Percentiles rank a stretch among this genome's conserved stretches.
phyloP scores from a whole-genome alignment of 345 rosid species.

The Linum lewisii region DNA sequence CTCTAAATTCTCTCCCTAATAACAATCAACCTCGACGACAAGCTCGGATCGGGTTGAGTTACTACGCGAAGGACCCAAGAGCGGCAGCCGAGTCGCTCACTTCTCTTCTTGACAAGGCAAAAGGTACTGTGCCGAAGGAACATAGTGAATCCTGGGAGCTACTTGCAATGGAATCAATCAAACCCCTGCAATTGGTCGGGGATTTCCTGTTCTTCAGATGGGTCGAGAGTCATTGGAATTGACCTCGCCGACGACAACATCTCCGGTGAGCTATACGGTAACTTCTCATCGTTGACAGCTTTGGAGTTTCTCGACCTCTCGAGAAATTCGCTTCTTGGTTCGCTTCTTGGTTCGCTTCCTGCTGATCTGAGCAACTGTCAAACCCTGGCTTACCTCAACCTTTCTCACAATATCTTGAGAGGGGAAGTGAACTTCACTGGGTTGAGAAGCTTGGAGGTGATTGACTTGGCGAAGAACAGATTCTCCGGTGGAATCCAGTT shows the following conservation, averaged over 20 bases:
- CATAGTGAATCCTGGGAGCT: slow-evolving; percentile 40
- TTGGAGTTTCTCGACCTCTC: slow-evolving; percentile 71
- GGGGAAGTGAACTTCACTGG: slow-evolving; percentile 48
- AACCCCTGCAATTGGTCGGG: slow-evolving; percentile 68
- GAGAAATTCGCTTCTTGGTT: slow-evolving; percentile 46
- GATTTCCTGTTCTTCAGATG: slow-evolving; percentile 33
- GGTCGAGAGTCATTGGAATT: slow-evolving; percentile 53
- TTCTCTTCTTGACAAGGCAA: too few relatives aligned
- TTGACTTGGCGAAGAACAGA: slow-evolving; percentile 63
- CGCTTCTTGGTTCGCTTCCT: slow-evolving; percentile 35
- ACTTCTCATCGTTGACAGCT: slow-evolving; percentile 59
- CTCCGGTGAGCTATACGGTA: slow-evolving; percentile 33
- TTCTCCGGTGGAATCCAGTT: slow-evolving; percentile 35
- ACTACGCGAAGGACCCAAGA: too few relatives aligned
- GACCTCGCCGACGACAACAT: slow-evolving; percentile 39
- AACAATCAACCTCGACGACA: too few relatives aligned
- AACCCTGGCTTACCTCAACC: slow-evolving; percentile 49
- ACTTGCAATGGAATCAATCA: slow-evolving; percentile 42
- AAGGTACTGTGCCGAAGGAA: too few relatives aligned
- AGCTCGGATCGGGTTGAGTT: too few relatives aligned
- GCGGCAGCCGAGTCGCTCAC: too few relatives aligned
- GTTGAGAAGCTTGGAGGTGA: slow-evolving; percentile 38
- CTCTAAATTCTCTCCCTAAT: too few relatives aligned
- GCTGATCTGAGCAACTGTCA: slow-evolving; percentile 50
- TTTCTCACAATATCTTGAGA: slow-evolving; percentile 58